phyloP scores from a whole-genome alignment of 2,329 filamentous ascomycete genomes.

The Rutstroemia sydowiana region DNA sequence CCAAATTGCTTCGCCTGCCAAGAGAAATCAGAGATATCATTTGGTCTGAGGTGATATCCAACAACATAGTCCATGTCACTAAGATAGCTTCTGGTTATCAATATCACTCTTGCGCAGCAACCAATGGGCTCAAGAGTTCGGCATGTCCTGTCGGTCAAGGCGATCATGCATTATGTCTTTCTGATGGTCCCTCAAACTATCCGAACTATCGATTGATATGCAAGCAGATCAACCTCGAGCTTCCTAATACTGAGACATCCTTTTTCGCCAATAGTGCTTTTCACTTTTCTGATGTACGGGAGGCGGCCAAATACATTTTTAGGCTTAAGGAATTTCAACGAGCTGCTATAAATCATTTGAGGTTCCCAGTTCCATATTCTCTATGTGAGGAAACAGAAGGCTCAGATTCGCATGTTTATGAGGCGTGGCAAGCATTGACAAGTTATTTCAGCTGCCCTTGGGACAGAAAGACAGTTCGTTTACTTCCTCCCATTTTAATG shows the following conservation, averaged over 20 bases:
- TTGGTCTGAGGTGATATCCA: conserved; percentile 11
- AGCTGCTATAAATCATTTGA: conserved; percentile 16
- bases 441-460: conserved; percentile 22
- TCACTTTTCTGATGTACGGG: conserved; percentile 16
- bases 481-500: background rate
- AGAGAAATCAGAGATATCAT: conserved; percentile 16
- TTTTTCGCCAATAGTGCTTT: conserved; percentile 17
- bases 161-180: conserved; percentile 15
- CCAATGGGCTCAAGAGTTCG: background rate
- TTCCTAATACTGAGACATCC: conserved; percentile 1
- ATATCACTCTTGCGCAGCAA: conserved; percentile 1
- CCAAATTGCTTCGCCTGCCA: conserved; percentile 8
- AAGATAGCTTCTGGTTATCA: background rate
- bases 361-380: conserved; percentile 9
- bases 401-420: background rate
- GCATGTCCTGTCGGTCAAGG: conserved; percentile 12
- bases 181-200: background rate
- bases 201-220: conserved; percentile 13
- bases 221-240: conserved; percentile 17
- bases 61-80: conserved; percentile 16
- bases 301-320: conserved; percentile 17
- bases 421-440: conserved; percentile 12
- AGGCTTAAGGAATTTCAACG: conserved; percentile 11
- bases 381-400: background rate
- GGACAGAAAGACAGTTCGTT: conserved; percentile 15